Evolutionary conservation across 78 protist species (phyloP).

Genomic region (Dictyostelium purpureum): DNA sequence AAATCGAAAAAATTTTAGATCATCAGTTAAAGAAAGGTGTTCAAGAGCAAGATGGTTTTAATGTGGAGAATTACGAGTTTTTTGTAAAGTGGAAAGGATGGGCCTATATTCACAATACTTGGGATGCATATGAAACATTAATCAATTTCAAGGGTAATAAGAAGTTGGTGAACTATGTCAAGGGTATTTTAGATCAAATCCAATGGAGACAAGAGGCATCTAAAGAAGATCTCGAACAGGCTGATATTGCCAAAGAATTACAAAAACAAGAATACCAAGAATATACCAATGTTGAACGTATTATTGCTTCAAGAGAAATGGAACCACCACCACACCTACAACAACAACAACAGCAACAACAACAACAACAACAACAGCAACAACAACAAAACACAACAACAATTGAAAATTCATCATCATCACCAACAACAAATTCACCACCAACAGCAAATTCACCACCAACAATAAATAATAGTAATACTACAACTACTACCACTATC

Average conservation of each 20-base stretch:
- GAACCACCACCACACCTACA: too few species aligned
- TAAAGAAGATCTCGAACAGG: constrained; percentile 80
- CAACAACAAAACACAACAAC: background rate
- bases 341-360: background rate
- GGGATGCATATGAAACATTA: constrained; percentile 76
- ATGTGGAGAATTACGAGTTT: constrained; percentile 71
- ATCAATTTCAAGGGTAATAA: constrained; percentile 69
- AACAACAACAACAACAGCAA: background rate
- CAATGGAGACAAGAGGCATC: constrained; percentile 79
- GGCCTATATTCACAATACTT: constrained; percentile 88
- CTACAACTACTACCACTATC: background rate
- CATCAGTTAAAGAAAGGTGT: constrained; percentile 6
- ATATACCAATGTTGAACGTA: constrained; percentile 68
- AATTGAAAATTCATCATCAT: too few species aligned
- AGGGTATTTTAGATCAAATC: constrained; percentile 1
- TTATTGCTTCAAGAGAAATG: constrained; percentile 57
- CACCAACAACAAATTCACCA: background rate
- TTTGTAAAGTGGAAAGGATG: constrained; percentile 87
- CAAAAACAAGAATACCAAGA: constrained; percentile 62
- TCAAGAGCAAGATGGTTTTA: constrained; percentile 14
- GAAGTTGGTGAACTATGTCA: constrained; percentile 75
- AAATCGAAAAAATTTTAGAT: constrained; percentile 50
- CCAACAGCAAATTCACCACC: too few species aligned
- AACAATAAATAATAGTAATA: background rate
- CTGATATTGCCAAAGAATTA: constrained; percentile 74